Percentiles rank a stretch among this genome's conserved stretches.
Evolutionary conservation across 2,329 filamentous ascomycete genomes (phyloP).

Genomic region (Hymenoscyphus albidus): DNA sequence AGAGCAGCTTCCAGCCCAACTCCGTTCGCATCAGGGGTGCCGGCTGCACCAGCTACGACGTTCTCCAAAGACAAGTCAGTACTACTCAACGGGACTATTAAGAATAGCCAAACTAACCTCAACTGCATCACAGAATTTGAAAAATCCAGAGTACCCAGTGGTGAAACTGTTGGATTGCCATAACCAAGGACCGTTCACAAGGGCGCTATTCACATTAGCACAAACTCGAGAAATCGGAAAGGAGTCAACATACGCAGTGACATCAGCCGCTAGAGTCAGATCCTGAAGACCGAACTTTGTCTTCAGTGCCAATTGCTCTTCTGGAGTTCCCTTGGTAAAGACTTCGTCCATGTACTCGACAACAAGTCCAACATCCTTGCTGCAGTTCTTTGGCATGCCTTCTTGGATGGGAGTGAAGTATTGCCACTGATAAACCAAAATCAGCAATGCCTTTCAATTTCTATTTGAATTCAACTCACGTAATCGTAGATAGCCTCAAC

Average conservation of each 20-base stretch:
- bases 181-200: conserved; percentile 53
- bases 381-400: conserved; percentile 58
- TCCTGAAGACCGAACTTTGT: conserved; percentile 47
- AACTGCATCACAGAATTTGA: conserved; percentile 41
- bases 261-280: conserved; percentile 43
- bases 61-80: conserved; percentile 18
- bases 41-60: conserved; percentile 34
- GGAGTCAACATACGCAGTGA: conserved; percentile 25
- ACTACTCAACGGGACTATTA: not conserved
- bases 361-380: conserved; percentile 47
- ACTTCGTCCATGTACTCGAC: conserved; percentile 52
- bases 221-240: not conserved
- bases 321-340: conserved; percentile 40
- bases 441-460: not conserved
- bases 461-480: conserved; percentile 25
- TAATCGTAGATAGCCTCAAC: conserved; percentile 54
- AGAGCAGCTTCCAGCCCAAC: conserved; percentile 53
- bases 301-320: conserved; percentile 45
- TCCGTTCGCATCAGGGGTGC: conserved; percentile 39
- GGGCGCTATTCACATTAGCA: conserved; percentile 35
- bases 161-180: conserved; percentile 54
- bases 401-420: conserved; percentile 55
- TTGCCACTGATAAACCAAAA: conserved; percentile 41
- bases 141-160: conserved; percentile 45
- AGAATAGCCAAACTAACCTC: conserved; percentile 32